Evolutionary conservation across 2,329 filamentous ascomycete species (phyloP).

Genomic region (Didymella pomorum): DNA sequence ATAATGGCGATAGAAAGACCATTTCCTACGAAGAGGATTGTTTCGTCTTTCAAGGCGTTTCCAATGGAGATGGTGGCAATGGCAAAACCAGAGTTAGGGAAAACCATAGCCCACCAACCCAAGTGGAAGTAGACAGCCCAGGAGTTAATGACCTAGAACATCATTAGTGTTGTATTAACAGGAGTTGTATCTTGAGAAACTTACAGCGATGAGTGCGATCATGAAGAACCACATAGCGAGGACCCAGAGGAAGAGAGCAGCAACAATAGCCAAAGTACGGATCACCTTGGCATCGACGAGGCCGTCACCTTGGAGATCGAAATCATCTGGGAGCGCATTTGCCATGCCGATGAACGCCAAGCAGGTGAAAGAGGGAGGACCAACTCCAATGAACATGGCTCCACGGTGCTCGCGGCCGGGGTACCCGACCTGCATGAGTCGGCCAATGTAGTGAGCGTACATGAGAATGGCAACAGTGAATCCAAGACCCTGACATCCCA

Average conservation of each 20-base stretch:
- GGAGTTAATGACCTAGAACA: conserved; percentile 40
- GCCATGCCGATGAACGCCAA: conserved; percentile 75
- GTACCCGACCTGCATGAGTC: conserved; percentile 73
- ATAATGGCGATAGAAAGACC: conserved; percentile 62
- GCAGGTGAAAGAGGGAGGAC: conserved; percentile 75
- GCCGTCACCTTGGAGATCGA: conserved; percentile 58
- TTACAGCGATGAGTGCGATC: conserved; percentile 52
- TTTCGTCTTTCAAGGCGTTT: conserved; percentile 46
- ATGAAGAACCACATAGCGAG: conserved; percentile 66
- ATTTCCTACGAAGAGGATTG: conserved; percentile 52
- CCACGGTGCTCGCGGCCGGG: conserved; percentile 70
- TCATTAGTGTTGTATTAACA: conserved; percentile 31
- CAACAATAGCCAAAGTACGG: conserved; percentile 57
- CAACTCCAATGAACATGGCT: conserved; percentile 79
- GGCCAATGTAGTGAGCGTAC: conserved; percentile 75
- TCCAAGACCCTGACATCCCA: conserved; percentile 75
- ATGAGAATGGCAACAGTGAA: conserved; percentile 74
- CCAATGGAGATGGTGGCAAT: conserved; percentile 55
- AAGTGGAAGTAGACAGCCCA: conserved; percentile 63
- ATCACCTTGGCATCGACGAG: conserved; percentile 56
- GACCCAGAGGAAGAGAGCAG: conserved; percentile 70
- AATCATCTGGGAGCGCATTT: conserved; percentile 58
- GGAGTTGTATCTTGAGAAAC: conserved; percentile 14
- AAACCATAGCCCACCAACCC: conserved; percentile 69
- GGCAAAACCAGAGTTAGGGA: conserved; percentile 54